Conservation (phyloP, 78 protist genomes). For the Salpingoeca rosetta region DNA sequence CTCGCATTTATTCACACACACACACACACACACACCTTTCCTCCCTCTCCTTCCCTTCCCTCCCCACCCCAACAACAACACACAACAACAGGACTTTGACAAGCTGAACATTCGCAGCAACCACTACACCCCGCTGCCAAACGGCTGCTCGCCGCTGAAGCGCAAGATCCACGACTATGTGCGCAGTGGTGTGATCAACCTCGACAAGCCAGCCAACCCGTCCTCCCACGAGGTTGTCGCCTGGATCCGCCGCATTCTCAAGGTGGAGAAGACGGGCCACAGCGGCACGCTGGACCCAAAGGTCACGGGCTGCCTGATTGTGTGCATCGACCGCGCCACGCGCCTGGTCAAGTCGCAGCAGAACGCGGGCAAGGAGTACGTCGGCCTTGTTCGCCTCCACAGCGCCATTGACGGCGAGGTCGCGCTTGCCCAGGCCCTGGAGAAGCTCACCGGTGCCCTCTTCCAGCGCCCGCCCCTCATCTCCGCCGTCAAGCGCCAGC, state of each 20-base stretch:
- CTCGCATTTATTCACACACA: no score
- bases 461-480: slow-evolving; percentile 99
- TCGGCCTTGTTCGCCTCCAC: slow-evolving; percentile 88
- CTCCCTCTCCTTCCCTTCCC: not conserved
- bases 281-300: slow-evolving; percentile 99
- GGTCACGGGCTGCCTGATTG: slow-evolving; percentile 98
- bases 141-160: slow-evolving; percentile 89
- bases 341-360: slow-evolving; percentile 99
- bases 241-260: slow-evolving; percentile 87
- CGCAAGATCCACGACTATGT: slow-evolving; percentile 89
- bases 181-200: slow-evolving; percentile 93
- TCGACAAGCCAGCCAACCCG: slow-evolving; percentile 99
- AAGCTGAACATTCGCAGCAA: slow-evolving; percentile 82
- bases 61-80: not conserved
- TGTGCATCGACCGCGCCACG: slow-evolving; percentile 97
- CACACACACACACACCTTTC: no score
- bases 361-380: slow-evolving; percentile 95
- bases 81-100: slow-evolving; percentile 74
- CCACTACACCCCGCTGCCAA: slow-evolving; percentile 94
- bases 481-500: slow-evolving; percentile 92
- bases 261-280: slow-evolving; percentile 97
- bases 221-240: slow-evolving; percentile 99
- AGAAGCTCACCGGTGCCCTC: slow-evolving; percentile 92
- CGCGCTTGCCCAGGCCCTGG: slow-evolving; percentile 41
- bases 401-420: slow-evolving; percentile 51